Evolutionary conservation across 2,329 filamentous ascomycete genomes (phyloP).

Genomic region (Trichoderma koningii): DNA sequence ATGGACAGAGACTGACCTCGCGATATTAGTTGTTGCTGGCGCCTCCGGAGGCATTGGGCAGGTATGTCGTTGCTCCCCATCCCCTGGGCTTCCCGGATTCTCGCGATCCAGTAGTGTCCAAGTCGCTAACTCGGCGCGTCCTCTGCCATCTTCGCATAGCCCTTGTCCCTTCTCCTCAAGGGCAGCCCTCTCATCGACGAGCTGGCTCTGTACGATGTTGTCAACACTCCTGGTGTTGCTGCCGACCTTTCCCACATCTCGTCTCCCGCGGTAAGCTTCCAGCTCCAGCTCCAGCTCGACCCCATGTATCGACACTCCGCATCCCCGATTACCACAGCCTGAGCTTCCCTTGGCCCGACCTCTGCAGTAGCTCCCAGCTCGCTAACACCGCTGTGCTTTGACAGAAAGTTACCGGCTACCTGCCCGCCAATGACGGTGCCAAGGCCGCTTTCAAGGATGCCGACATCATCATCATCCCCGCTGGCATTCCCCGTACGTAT

Average conservation of each 20-base stretch:
- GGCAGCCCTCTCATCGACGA: constrained; percentile 83
- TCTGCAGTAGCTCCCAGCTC: background rate
- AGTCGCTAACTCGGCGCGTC: constrained; percentile 5
- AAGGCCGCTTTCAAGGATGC: constrained; percentile 88
- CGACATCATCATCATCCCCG: constrained; percentile 95
- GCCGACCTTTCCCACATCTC: constrained; percentile 98
- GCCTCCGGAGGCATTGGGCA: constrained; percentile 98
- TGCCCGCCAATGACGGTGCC: constrained; percentile 82
- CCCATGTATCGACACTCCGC: constrained; percentile 4
- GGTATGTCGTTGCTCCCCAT: constrained; percentile 55
- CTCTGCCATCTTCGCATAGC: constrained; percentile 53
- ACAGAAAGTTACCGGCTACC: constrained; percentile 83
- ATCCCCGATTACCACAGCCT: constrained; percentile 21
- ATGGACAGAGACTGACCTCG: constrained; percentile 6
- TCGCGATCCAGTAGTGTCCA: background rate
- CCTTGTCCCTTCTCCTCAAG: constrained; percentile 95
- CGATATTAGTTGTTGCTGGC: constrained; percentile 74
- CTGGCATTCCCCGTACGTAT: constrained; percentile 85
- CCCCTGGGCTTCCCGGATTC: background rate
- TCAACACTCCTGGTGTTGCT: constrained; percentile 95
- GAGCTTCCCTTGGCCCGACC: constrained; percentile 15
- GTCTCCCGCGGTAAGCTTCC: constrained; percentile 67
- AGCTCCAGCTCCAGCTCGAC: background rate
- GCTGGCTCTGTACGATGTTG: constrained; percentile 97
- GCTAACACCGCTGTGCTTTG: constrained; percentile 17